These are phyloP conservation scores for Pythium volutum DNA, from an alignment of 352 stramenopile genomes.

Conservation along the genomic window DNA sequence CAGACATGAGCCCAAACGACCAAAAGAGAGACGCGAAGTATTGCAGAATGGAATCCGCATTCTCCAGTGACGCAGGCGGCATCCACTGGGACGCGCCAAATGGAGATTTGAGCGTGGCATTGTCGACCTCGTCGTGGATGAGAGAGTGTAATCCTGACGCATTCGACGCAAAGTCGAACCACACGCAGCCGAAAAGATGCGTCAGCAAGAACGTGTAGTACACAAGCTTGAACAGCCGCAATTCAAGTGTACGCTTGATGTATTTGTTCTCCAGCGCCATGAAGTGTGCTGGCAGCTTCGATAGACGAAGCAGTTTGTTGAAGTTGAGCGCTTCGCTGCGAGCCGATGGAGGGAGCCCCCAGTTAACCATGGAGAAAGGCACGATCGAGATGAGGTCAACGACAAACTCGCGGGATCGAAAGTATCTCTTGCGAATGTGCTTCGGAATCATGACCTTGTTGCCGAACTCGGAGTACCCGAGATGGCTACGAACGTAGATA, in stretches of 20 bases:
- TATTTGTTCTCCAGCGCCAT: constrained; percentile 55
- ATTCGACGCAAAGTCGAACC: constrained; percentile 54
- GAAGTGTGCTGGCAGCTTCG: constrained; percentile 60
- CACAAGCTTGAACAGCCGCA: constrained; percentile 69
- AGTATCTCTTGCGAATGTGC: constrained; percentile 41
- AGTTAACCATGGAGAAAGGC: constrained; percentile 52
- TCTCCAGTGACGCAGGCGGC: constrained; percentile 29
- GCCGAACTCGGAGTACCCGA: constrained; percentile 63
- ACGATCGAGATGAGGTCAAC: constrained; percentile 48
- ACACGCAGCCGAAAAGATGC: constrained; percentile 57
- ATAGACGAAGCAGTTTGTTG: constrained; percentile 55
- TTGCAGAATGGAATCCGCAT: constrained; percentile 33
- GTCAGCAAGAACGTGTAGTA: constrained; percentile 70
- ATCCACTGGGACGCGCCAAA: constrained; percentile 34
- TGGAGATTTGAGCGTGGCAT: not conserved
- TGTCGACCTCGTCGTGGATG: constrained; percentile 1
- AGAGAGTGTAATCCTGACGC: constrained; percentile 22
- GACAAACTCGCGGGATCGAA: constrained; percentile 39
- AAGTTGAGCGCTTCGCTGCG: constrained; percentile 52
- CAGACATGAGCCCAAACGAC: constrained; percentile 67
- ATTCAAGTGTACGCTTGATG: constrained; percentile 54
- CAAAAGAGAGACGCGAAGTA: constrained; percentile 68
- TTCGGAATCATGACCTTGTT: constrained; percentile 63
- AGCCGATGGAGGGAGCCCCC: constrained; percentile 7
- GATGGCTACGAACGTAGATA: constrained; percentile 44